A percentile compares a stretch with the other conserved stretches of the same genome.
These are phyloP conservation scores for Zygnema circumcarinatum DNA, from an alignment of 139 green algal species.

Conservation along the genomic window DNA sequence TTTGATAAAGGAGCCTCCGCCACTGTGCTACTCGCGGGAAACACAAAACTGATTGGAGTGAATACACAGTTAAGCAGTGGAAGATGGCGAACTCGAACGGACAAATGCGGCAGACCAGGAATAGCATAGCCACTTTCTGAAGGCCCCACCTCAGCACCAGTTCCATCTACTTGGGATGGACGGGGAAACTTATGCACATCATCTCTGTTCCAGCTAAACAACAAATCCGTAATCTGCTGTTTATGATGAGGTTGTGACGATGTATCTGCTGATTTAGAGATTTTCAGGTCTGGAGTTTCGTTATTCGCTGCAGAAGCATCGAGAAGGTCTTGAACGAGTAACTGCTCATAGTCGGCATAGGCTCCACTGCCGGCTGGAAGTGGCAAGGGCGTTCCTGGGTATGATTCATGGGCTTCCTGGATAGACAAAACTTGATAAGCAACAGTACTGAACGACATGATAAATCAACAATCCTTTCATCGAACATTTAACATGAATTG, in stretches of 20 bases:
- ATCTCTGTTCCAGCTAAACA: neutral
- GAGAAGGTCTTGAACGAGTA: neutral
- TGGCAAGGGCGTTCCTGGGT: neutral
- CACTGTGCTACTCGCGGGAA: neutral
- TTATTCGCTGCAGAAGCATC: neutral
- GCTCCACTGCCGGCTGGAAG: neutral
- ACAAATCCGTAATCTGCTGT: neutral
- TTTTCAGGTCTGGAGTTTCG: neutral
- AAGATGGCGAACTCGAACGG: neutral
- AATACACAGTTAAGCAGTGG: neutral
- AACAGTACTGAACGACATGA: too few species aligned
- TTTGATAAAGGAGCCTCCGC: neutral
- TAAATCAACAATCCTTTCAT: too few species aligned
- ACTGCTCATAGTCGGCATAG: neutral
- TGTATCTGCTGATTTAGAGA: neutral
- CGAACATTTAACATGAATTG: too few species aligned
- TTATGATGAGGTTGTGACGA: too few species aligned
- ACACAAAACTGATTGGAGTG: neutral
- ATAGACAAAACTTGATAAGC: too few species aligned
- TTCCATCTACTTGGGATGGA: neutral
- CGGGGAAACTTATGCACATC: neutral
- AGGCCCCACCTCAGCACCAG: neutral
- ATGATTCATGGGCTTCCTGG: neutral
- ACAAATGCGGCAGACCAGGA: neutral
- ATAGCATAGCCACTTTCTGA: neutral